Percentiles rank a stretch among this genome's conserved stretches.
These are phyloP conservation scores for Clonostachys rosea DNA, from an alignment of 2,329 filamentous ascomycete species.

Conservation along the genomic window DNA sequence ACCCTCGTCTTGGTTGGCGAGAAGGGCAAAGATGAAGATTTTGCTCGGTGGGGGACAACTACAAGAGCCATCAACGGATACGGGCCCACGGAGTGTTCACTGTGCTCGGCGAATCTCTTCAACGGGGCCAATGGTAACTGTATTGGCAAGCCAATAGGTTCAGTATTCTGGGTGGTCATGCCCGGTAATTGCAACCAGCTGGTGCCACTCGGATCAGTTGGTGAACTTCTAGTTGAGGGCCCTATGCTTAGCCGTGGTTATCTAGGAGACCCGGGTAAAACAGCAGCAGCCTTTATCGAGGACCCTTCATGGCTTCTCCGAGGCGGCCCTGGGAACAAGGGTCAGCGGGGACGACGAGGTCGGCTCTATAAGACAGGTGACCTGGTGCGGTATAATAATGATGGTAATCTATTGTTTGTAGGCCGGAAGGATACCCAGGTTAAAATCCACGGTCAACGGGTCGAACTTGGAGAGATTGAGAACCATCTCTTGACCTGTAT, in stretches of 20 bases:
- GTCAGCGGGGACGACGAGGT: not conserved
- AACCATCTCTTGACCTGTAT: not conserved
- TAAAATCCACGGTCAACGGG: conserved; percentile 52
- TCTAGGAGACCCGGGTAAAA: conserved; percentile 3
- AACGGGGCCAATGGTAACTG: not conserved
- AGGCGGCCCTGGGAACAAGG: conserved; percentile 14
- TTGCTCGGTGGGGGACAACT: conserved; percentile 3
- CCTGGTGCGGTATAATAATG: conserved; percentile 31
- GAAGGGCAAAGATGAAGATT: not conserved
- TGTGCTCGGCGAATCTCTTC: conserved; percentile 7
- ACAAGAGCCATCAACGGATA: conserved; percentile 27
- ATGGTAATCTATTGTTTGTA: conserved; percentile 34
- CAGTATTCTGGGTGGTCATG: conserved; percentile 6
- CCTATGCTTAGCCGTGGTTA: conserved; percentile 38
- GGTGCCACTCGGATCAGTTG: not conserved
- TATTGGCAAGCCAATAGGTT: not conserved
- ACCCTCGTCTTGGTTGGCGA: conserved; percentile 7
- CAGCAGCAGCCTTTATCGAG: not conserved
- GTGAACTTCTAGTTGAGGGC: not conserved
- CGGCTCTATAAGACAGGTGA: conserved; percentile 40
- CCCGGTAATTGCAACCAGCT: not conserved
- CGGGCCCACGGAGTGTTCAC: conserved; percentile 32
- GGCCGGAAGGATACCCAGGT: conserved; percentile 18
- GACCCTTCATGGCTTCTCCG: conserved; percentile 5
- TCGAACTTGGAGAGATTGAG: conserved; percentile 32